Conservation (phyloP, 2,329 filamentous ascomycete genomes). For the Colletotrichum paranaense region DNA sequence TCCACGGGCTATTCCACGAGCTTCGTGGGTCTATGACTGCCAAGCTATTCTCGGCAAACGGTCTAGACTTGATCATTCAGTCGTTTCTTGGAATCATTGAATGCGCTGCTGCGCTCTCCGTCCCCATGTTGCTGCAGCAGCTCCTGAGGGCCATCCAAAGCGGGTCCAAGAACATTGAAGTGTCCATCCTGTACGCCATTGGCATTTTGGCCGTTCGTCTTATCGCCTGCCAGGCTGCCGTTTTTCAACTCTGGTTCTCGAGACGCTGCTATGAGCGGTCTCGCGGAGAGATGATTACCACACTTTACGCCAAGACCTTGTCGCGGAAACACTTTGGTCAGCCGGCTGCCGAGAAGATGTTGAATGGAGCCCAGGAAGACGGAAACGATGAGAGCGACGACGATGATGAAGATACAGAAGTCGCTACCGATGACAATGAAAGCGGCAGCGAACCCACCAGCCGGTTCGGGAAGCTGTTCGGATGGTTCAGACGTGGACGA, state of each 20-base stretch:
- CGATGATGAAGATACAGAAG: slow-evolving; percentile 40
- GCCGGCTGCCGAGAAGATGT: slow-evolving; percentile 38
- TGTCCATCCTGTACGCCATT: slow-evolving; percentile 73
- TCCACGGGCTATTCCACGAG: slow-evolving; percentile 80
- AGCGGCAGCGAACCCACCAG: slow-evolving; percentile 26
- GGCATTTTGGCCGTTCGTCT: slow-evolving; percentile 71
- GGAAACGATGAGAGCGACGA: slow-evolving; percentile 44
- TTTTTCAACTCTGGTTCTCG: slow-evolving; percentile 84
- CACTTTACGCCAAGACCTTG: slow-evolving; percentile 83
- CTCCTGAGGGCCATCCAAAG: slow-evolving; percentile 75
- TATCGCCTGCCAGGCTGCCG: slow-evolving; percentile 70
- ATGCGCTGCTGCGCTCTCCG: slow-evolving; percentile 64
- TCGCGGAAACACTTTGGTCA: slow-evolving; percentile 68
- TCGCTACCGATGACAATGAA: slow-evolving; percentile 35
- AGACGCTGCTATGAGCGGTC: slow-evolving; percentile 86
- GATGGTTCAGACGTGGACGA: slow-evolving; percentile 11
- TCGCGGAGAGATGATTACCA: slow-evolving; percentile 86
- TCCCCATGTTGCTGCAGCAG: slow-evolving; percentile 78
- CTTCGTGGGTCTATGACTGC: slow-evolving; percentile 78
- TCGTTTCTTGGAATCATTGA: slow-evolving; percentile 73
- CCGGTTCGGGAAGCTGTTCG: slow-evolving; percentile 9
- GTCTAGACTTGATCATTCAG: slow-evolving; percentile 79
- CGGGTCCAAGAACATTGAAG: slow-evolving; percentile 57
- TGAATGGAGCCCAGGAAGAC: neutral
- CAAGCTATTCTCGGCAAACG: slow-evolving; percentile 80